Evolutionary conservation across 306 rosid species (phyloP), one percentile per base, ranked within the genome.

Genomic region (Rubus idaeus): DNA sequence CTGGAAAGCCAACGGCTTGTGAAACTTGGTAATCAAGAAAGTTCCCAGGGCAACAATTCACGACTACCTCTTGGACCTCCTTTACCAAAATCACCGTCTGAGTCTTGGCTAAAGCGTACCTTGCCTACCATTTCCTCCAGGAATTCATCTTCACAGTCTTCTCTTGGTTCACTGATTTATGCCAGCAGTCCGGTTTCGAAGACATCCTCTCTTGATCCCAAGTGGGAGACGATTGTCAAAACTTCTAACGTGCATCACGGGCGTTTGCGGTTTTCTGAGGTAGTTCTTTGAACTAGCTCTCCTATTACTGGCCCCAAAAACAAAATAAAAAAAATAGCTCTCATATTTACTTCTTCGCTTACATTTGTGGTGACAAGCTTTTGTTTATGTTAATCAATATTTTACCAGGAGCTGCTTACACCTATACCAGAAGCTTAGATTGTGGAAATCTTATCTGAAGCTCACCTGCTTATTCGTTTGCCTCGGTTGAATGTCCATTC

Each of bases 91-190:
- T 89, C 97, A 66, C 99, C 99, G 9, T 90, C 97, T 41, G 97
- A 95, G 69, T 95, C 99, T 56, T 95, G 99, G 99, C 90, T 95
- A 68, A 87, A 87, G 80, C 93, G 89, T 17, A 84, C 93, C 46
- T 84, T 95, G 77, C 93, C 95, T 2, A 67, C 85, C 62, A 77
- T 91, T 81, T 88, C 90, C 61, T 80, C 89, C 16, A 89, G 71
- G 73, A 84, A 86, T 70, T 79, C 69, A 5, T 67, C 79, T 73
- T 83, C 90, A 50, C 60, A 57, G 58, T 71, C 90, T 53, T 85
- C 82, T 69, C 83, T 75, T 84, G 83, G 78, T 68, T 75, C 81
- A 39, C 66, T 64, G 35, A 37, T 55, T 71, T 70, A 56, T 68
- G 21, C 81, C 64, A 65, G 72, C 80, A 21, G 70, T 79, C 83